Conservation (phyloP, 352 stramenopile species). For the Globisporangium cylindrosporum region DNA sequence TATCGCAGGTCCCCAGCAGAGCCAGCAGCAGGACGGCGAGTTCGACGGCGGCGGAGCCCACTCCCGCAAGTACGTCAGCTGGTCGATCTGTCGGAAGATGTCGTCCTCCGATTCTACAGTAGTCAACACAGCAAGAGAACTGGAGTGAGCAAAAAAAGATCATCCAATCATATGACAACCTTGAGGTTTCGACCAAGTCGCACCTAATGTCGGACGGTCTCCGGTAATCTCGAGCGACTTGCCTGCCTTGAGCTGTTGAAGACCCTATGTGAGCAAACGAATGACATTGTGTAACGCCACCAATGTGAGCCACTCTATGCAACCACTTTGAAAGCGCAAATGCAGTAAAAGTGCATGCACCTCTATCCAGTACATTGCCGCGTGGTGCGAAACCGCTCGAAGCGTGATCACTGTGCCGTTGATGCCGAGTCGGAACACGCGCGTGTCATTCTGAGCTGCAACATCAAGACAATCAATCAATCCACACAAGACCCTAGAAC, state of each 20-base stretch:
- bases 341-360: slow-evolving; percentile 21
- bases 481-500: neutral
- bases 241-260: slow-evolving; percentile 48
- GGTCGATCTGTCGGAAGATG: slow-evolving; percentile 73
- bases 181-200: neutral
- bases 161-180: neutral
- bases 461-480: neutral
- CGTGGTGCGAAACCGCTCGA: slow-evolving; percentile 61
- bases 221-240: slow-evolving; percentile 37
- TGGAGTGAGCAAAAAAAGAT: neutral
- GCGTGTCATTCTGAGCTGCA: slow-evolving; percentile 30
- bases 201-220: slow-evolving; percentile 50
- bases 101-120: slow-evolving; percentile 68
- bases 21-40: slow-evolving; percentile 32
- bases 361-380: slow-evolving; percentile 68
- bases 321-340: neutral
- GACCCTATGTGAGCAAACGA: slow-evolving; percentile 15
- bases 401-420: slow-evolving; percentile 67
- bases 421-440: slow-evolving; percentile 55
- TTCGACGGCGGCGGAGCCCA: slow-evolving; percentile 37
- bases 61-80: slow-evolving; percentile 51
- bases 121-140: neutral
- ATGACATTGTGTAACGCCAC: no score
- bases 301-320: neutral
- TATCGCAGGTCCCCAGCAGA: slow-evolving; percentile 14